A percentile compares a stretch with the other conserved stretches of the same genome.
Evolutionary conservation across 768 basidiomycete species (phyloP).

Genomic region (Collybiopsis luxurians): DNA sequence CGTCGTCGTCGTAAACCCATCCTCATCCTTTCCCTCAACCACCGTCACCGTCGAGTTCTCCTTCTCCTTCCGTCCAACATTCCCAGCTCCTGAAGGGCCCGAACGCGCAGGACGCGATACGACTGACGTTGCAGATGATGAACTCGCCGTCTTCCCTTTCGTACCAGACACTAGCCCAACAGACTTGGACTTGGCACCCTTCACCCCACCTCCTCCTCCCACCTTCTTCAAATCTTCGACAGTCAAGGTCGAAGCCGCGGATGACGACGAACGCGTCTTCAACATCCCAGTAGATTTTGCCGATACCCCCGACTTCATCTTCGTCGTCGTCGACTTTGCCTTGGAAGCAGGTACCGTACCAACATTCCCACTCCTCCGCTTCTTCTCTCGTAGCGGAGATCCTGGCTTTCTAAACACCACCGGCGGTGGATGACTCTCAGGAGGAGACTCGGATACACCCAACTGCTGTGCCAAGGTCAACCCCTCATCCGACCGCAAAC

Average conservation of each 20-base stretch:
- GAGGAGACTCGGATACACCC: slow-evolving; percentile 37
- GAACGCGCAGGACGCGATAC: too few species aligned
- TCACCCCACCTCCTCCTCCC: too few species aligned
- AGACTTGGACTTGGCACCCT: too few species aligned
- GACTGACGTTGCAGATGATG: slow-evolving; percentile 11
- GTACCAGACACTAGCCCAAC: slow-evolving; percentile 18
- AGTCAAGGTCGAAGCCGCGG: too few species aligned
- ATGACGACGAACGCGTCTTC: too few species aligned
- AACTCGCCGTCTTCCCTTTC: background rate
- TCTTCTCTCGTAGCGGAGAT: slow-evolving; percentile 55
- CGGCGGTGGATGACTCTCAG: slow-evolving; percentile 18
- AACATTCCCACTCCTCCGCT: slow-evolving; percentile 28
- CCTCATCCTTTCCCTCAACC: background rate
- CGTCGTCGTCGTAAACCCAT: background rate
- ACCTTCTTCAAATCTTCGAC: too few species aligned
- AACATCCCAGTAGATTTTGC: slow-evolving; percentile 36
- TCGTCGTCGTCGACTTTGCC: slow-evolving; percentile 1
- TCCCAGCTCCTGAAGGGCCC: background rate
- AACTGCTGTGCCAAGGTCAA: slow-evolving; percentile 46
- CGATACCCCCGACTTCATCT: slow-evolving; percentile 19
- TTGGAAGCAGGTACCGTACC: slow-evolving; percentile 11
- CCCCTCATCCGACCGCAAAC: slow-evolving; percentile 14
- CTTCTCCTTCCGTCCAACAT: background rate
- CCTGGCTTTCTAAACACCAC: slow-evolving; percentile 35
- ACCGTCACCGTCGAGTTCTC: background rate